These are phyloP conservation scores for Rhipidocladum racemiflorum DNA, from an alignment of 176 grass and related monocot genomes.

Conservation along the genomic window DNA sequence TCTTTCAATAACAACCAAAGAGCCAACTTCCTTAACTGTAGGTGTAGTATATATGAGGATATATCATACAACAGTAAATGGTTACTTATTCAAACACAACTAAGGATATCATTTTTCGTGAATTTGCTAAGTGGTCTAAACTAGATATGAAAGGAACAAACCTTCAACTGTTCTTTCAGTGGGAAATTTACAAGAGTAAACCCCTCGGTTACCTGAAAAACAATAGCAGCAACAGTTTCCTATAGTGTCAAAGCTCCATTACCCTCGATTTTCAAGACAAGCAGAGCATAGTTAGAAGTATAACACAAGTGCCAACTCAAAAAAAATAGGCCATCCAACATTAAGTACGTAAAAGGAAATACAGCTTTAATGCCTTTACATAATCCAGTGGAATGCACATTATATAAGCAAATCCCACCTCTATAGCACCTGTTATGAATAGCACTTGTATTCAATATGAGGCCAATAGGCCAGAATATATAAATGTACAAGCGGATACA, in stretches of 20 bases:
- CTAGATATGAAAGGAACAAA: conserved; percentile 1
- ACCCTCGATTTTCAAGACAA: neutral
- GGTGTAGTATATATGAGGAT: neutral
- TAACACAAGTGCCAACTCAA: neutral
- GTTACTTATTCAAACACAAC: neutral
- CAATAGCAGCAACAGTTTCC: neutral
- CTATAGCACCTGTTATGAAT: too few relatives aligned
- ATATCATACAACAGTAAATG: neutral
- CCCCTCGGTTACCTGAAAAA: neutral
- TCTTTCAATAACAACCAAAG: neutral
- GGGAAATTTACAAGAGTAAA: neutral
- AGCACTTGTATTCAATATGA: too few relatives aligned
- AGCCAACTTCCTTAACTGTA: neutral
- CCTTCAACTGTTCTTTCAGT: neutral
- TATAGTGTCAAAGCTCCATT: neutral
- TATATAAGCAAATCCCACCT: neutral
- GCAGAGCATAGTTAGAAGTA: neutral
- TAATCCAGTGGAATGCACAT: conserved; percentile 12
- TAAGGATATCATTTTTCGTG: neutral
- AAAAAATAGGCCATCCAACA: neutral
- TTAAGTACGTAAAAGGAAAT: conserved; percentile 11
- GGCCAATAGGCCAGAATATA: too few relatives aligned
- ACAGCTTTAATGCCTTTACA: neutral
- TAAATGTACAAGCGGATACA: too few relatives aligned
- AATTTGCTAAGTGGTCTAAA: neutral